A percentile compares a stretch with the other conserved stretches of the same genome.
Evolutionary conservation across 352 stramenopile species (phyloP).

Genomic region (Phytopythium vexans): DNA sequence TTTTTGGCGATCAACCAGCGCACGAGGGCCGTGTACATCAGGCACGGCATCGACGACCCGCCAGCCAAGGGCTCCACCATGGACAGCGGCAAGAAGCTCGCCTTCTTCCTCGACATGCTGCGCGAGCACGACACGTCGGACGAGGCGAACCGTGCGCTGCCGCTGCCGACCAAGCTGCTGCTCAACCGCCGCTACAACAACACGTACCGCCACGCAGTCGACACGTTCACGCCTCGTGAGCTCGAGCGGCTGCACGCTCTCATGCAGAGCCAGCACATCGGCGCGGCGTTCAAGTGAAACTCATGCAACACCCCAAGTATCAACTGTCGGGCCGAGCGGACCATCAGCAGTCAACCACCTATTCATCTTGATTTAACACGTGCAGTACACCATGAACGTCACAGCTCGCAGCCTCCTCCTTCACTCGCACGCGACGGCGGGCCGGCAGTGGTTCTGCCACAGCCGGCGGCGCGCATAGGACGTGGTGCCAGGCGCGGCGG

Average conservation of each 20-base stretch:
- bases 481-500: slow-evolving; percentile 12
- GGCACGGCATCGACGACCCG: slow-evolving; percentile 12
- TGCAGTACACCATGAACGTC: too few relatives aligned
- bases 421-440: slow-evolving; percentile 43
- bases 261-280: slow-evolving; percentile 19
- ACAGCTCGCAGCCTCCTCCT: not conserved
- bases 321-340: not conserved
- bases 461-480: slow-evolving; percentile 55
- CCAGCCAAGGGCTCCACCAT: slow-evolving; percentile 15
- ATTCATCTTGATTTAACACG: too few relatives aligned
- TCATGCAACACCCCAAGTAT: not conserved
- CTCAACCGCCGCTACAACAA: slow-evolving; percentile 37
- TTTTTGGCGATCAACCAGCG: slow-evolving; percentile 8
- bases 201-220: slow-evolving; percentile 19
- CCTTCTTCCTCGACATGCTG: slow-evolving; percentile 20
- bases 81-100: slow-evolving; percentile 18
- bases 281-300: slow-evolving; percentile 8
- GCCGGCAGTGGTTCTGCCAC: slow-evolving; percentile 71
- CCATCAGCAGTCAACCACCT: too few relatives aligned
- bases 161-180: slow-evolving; percentile 26
- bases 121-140: slow-evolving; percentile 19
- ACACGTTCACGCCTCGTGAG: slow-evolving; percentile 16
- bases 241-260: slow-evolving; percentile 15
- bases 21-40: slow-evolving; percentile 12
- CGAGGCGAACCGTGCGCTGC: slow-evolving; percentile 12